Evolutionary conservation across 192 early-diverging fungal species (phyloP).

Genomic region (Podila minutissima): DNA sequence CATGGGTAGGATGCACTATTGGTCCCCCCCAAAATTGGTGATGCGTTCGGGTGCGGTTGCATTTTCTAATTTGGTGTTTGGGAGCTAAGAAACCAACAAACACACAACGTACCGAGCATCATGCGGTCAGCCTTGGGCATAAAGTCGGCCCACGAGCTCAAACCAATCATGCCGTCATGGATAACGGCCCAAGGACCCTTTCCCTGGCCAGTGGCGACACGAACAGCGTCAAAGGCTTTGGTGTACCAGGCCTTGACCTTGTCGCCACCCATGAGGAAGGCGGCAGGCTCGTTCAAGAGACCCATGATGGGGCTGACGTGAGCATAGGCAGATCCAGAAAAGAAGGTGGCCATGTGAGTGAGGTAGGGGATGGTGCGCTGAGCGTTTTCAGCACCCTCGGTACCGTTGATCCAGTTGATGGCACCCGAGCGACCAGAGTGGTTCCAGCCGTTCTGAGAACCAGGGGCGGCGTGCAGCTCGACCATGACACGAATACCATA

Average conservation of each 20-base stretch:
- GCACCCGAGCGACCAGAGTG: conserved; percentile 55
- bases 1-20: not conserved
- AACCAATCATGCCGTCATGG: conserved; percentile 58
- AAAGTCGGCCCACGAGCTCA: conserved; percentile 49
- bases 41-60: no score
- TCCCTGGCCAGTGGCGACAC: conserved; percentile 38
- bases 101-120: conserved; percentile 51
- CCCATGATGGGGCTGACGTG: conserved; percentile 60
- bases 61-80: no score
- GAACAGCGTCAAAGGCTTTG: conserved; percentile 45
- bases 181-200: conserved; percentile 50
- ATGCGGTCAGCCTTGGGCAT: conserved; percentile 47
- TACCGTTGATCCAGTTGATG: conserved; percentile 56
- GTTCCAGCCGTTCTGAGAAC: conserved; percentile 79
- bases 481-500: conserved; percentile 73
- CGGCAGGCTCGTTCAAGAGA: conserved; percentile 60
- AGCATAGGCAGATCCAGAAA: conserved; percentile 56
- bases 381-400: conserved; percentile 56
- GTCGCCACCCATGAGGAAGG: conserved; percentile 13
- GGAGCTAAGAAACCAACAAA: not conserved
- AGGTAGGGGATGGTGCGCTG: conserved; percentile 61
- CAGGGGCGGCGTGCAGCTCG: conserved; percentile 76
- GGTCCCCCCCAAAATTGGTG: no score
- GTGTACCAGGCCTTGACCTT: conserved; percentile 55
- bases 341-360: conserved; percentile 61